Evolutionary conservation across 1,284 basidiomycete species (phyloP), one percentile per base, ranked within the genome.

Genomic region (Rhodotorula mucilaginosa): DNA sequence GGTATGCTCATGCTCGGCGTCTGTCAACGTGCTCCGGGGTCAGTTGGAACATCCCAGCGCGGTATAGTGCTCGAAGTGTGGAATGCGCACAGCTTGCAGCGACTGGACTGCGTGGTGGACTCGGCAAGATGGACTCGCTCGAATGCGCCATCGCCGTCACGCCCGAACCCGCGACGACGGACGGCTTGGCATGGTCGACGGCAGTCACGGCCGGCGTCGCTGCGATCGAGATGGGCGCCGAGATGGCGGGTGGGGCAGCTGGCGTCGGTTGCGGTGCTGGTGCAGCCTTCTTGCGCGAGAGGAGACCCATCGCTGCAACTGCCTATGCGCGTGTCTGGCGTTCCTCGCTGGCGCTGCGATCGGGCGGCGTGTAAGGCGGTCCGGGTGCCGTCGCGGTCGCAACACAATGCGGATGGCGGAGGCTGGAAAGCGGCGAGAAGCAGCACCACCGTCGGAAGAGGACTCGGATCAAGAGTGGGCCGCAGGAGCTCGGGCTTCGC

Each of bases 281-380:
- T 10, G 49, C 61, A 23, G 67, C 58, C 72, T 76, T 76, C 64
- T 76, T 76, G 63, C 72, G 72, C 18, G 69, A 71, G 51, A 76
- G 68, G 44, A 76, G 65, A 10, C 74, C 74, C 74, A 76, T 76
- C 23, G 46, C 26, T 26, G 23, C 6, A 8, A 26, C 23, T 12
- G 51, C 21, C 49, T 34, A 48, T 10, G 12, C 12, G 39, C 39
- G 39, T 13, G 8, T 44, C 34, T 44, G 39, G 39, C 39, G 39
- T 8, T 44, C 39, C 39, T 44, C 12, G 39, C 39, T 8, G 39
- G 39, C 12, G 39, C 12, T 13, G 39, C 39, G 39, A 44, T 44
- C 12, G 34, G 2, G 39, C 39, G 39, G 39, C 39, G 39, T 44
- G 39, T 44, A 34, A 8, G 34, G 34, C 34, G 34, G 34, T 44